phyloP scores from a whole-genome alignment of 495 filamentous ascomycete species.

The Chaetomium tenue region DNA sequence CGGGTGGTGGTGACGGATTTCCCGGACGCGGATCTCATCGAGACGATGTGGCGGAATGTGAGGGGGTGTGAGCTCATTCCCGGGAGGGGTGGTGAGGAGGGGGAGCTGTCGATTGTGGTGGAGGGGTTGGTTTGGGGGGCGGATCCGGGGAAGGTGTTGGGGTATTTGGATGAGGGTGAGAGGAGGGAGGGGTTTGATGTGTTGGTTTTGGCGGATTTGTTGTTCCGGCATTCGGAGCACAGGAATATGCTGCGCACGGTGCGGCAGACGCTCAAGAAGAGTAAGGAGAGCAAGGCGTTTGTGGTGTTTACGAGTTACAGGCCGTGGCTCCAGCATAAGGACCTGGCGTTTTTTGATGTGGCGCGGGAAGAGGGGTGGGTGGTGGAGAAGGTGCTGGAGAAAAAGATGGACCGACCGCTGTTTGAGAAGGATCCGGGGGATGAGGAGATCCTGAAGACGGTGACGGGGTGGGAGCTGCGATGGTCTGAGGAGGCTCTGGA shows the following conservation, averaged over 20 bases:
- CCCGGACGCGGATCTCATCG: slow-evolving; percentile 74
- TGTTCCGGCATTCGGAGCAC: slow-evolving; percentile 89
- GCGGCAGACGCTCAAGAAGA: slow-evolving; percentile 56
- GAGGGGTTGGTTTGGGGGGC: slow-evolving; percentile 82
- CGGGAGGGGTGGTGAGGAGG: not conserved
- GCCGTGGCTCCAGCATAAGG: slow-evolving; percentile 81
- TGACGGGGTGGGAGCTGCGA: slow-evolving; percentile 72
- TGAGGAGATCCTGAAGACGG: slow-evolving; percentile 69
- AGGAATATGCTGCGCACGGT: slow-evolving; percentile 69
- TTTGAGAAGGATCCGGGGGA: slow-evolving; percentile 87
- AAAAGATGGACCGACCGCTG: slow-evolving; percentile 75
- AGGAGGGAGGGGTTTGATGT: slow-evolving; percentile 61
- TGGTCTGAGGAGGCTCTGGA: slow-evolving; percentile 42
- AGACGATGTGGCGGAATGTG: slow-evolving; percentile 74
- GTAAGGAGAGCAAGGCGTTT: slow-evolving; percentile 59
- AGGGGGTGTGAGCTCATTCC: slow-evolving; percentile 20
- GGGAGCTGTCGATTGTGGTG: slow-evolving; percentile 41
- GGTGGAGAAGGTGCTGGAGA: slow-evolving; percentile 76
- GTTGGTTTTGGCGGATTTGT: slow-evolving; percentile 79
- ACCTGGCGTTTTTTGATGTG: slow-evolving; percentile 80
- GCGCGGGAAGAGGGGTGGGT: slow-evolving; percentile 63
- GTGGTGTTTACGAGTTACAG: slow-evolving; percentile 94
- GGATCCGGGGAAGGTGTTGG: slow-evolving; percentile 51
- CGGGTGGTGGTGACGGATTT: slow-evolving; percentile 83
- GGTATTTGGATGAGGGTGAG: slow-evolving; percentile 40